Percentiles rank a stretch among this genome's conserved stretches.
Conservation (phyloP, 2,329 filamentous ascomycete species). For the Botrytis squamosa region DNA sequence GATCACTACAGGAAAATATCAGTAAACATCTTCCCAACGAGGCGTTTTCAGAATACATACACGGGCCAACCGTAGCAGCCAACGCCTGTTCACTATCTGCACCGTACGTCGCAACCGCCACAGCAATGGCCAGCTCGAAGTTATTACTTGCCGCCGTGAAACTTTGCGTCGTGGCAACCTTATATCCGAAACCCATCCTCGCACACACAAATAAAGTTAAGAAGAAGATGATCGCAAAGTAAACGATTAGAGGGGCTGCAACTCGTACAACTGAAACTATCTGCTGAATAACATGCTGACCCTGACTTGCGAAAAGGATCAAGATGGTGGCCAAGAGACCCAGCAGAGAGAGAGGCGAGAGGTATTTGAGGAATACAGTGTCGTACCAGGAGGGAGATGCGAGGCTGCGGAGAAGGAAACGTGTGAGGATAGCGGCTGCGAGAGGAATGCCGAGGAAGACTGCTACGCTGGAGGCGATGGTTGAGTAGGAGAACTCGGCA, state of each 20-base stretch:
- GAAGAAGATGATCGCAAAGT: constrained; percentile 75
- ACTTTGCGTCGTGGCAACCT: constrained; percentile 70
- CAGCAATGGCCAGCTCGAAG: constrained; percentile 88
- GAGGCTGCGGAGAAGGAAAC: constrained; percentile 58
- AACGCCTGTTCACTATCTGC: constrained; percentile 75
- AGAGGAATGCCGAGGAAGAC: constrained; percentile 85
- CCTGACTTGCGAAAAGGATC: constrained; percentile 81
- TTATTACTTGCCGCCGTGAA: constrained; percentile 92
- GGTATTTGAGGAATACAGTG: constrained; percentile 64
- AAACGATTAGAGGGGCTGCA: constrained; percentile 76
- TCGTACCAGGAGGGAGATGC: constrained; percentile 63
- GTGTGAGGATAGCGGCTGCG: constrained; percentile 73
- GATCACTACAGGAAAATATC: constrained; percentile 50
- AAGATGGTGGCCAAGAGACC: constrained; percentile 85
- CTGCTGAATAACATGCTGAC: constrained; percentile 72
- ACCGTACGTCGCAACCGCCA: constrained; percentile 79
- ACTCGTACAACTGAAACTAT: constrained; percentile 81
- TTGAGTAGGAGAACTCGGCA: constrained; percentile 55
- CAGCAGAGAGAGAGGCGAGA: constrained; percentile 73
- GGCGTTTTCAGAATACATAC: not conserved
- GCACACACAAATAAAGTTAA: constrained; percentile 61
- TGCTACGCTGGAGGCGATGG: constrained; percentile 75
- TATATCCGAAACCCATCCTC: constrained; percentile 72
- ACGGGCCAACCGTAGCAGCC: constrained; percentile 77
- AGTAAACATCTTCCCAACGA: not conserved